These are phyloP conservation scores for Kickxella alabastrina DNA, from an alignment of 192 early-diverging fungal genomes.

Conservation along the genomic window DNA sequence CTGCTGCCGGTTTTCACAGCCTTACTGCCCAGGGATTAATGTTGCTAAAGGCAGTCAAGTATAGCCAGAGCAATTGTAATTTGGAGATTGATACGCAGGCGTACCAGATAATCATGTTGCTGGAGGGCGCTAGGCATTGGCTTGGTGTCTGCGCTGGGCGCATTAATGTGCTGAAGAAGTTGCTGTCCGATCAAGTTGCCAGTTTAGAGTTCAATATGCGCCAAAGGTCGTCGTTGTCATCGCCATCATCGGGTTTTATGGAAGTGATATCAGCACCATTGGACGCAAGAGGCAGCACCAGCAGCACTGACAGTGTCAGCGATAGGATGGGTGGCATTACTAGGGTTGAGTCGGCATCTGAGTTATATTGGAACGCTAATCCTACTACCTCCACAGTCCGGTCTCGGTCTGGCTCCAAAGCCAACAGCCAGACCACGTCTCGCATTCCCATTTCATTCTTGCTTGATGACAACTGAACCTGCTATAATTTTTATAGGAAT, in stretches of 20 bases:
- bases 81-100: background rate
- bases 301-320: background rate
- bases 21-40: no score
- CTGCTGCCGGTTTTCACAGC: no score
- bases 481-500: no score
- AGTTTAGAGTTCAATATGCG: no score
- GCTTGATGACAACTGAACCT: constrained; percentile 10
- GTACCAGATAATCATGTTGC: constrained; percentile 6
- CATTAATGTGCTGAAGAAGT: constrained; percentile 21
- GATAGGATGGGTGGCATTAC: no score
- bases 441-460: constrained; percentile 35
- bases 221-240: background rate
- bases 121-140: constrained; percentile 16
- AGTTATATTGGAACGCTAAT: no score
- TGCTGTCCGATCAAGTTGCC: constrained; percentile 15
- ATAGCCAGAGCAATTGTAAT: no score
- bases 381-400: no score
- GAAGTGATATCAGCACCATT: no score
- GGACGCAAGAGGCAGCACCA: constrained; percentile 1
- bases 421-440: background rate
- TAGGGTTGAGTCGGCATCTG: no score
- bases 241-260: no score
- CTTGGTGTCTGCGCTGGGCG: constrained; percentile 19
- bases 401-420: background rate
- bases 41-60: no score